These are phyloP conservation scores for Hamigera avellanea DNA, from an alignment of 495 filamentous ascomycete genomes.

Conservation along the genomic window DNA sequence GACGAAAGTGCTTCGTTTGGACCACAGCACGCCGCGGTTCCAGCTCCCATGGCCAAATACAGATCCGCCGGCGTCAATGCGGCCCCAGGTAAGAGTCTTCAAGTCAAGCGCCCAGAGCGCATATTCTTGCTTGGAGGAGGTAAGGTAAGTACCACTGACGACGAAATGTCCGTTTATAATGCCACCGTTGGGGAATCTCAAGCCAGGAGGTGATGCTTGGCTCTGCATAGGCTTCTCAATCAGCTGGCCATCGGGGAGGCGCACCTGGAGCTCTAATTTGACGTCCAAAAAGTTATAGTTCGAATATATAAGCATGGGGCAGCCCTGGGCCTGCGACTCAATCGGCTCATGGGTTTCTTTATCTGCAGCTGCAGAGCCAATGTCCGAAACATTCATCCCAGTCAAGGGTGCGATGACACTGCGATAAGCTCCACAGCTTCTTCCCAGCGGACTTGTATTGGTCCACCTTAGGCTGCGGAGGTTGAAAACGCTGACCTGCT, in stretches of 20 bases:
- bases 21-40: conserved; percentile 92
- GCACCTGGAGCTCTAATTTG: conserved; percentile 85
- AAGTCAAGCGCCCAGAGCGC: conserved; percentile 93
- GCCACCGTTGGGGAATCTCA: conserved; percentile 91
- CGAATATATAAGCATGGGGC: conserved; percentile 94
- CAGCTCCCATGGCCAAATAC: conserved; percentile 94
- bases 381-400: conserved; percentile 53
- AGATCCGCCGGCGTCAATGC: conserved; percentile 89
- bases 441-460: conserved; percentile 67
- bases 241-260: conserved; percentile 72
- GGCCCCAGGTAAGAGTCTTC: conserved; percentile 76
- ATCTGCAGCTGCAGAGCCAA: conserved; percentile 45
- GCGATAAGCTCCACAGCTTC: conserved; percentile 90
- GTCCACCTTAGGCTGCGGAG: conserved; percentile 94
- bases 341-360: conserved; percentile 24
- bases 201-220: conserved; percentile 73
- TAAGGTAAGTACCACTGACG: conserved; percentile 92
- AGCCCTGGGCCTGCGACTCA: conserved; percentile 41
- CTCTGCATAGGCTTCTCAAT: conserved; percentile 83
- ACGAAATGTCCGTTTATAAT: conserved; percentile 92
- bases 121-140: conserved; percentile 96
- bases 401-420: conserved; percentile 84
- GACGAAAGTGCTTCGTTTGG: conserved; percentile 84
- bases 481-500: conserved; percentile 97
- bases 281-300: conserved; percentile 99